Evolutionary conservation across 805 yeast species (phyloP).

Genomic region (Diddensiella santjacobensis): DNA sequence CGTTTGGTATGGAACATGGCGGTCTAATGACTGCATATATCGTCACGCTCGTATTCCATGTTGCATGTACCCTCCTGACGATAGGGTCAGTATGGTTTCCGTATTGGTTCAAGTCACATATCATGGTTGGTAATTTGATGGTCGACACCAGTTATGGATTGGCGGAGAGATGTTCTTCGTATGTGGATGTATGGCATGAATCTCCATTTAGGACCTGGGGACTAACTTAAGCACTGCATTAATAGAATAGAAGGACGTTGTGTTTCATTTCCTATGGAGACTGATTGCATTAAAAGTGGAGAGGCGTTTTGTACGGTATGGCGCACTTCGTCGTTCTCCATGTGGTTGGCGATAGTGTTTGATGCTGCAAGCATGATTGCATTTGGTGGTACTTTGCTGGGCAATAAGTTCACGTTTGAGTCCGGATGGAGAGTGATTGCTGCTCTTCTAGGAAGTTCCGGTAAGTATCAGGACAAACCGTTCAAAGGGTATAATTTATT

Average conservation of each 20-base stretch:
- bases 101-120: constrained; percentile 12
- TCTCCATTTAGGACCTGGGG: no score
- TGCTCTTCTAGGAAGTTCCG: constrained; percentile 7
- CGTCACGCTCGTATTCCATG: constrained; percentile 12
- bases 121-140: constrained; percentile 1
- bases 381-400: constrained; percentile 17
- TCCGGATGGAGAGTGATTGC: constrained; percentile 19
- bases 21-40: constrained; percentile 11
- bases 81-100: constrained; percentile 7
- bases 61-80: constrained; percentile 6
- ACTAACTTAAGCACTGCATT: constrained; percentile 7
- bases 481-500: no score
- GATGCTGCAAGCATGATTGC: constrained; percentile 27
- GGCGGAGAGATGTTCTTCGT: constrained; percentile 9
- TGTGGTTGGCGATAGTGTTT: constrained; percentile 26
- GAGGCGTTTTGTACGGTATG: constrained; percentile 29
- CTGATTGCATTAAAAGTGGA: constrained; percentile 18
- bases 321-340: constrained; percentile 28
- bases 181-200: neutral
- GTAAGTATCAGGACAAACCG: neutral
- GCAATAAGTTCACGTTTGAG: constrained; percentile 17
- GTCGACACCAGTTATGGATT: constrained; percentile 16
- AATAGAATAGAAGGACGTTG: constrained; percentile 11
- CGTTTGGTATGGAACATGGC: neutral
- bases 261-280: constrained; percentile 24